These are phyloP conservation scores for Cymbopogon citratus DNA, from an alignment of 176 grass and related monocot genomes.

Conservation along the genomic window DNA sequence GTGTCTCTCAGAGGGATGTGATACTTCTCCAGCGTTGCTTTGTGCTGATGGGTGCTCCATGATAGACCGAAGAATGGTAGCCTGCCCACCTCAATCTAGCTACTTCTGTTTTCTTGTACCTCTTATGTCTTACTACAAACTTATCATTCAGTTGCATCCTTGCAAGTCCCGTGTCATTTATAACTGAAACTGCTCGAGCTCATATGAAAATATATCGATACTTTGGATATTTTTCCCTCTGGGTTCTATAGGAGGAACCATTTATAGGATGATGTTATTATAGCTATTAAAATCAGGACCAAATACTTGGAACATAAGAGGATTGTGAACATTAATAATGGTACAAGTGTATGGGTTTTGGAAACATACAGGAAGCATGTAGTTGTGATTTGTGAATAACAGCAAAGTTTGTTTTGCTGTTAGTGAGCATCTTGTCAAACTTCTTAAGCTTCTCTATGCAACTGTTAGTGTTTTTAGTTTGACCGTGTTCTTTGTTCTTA, in stretches of 20 bases:
- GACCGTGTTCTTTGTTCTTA: background rate
- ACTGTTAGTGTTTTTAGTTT: background rate
- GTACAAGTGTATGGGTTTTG: background rate
- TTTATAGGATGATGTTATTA: background rate
- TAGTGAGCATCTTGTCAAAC: background rate
- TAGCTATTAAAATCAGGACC: background rate
- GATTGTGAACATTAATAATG: background rate
- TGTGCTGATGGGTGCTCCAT: conserved; percentile 90
- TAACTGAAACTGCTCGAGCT: background rate
- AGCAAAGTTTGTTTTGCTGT: background rate
- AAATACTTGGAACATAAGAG: background rate
- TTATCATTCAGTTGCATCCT: background rate
- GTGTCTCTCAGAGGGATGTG: conserved; percentile 83
- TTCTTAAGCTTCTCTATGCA: background rate
- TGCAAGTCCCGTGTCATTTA: conserved; percentile 14
- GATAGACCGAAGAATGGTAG: conserved; percentile 88
- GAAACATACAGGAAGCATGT: background rate
- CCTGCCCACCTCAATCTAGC: background rate
- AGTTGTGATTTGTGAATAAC: background rate
- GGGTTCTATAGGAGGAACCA: background rate
- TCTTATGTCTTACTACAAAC: conserved; percentile 2
- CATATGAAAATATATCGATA: background rate
- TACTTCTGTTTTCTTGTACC: background rate
- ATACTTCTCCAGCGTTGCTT: conserved; percentile 85
- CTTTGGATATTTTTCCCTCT: background rate